These are phyloP conservation scores for Moniliophthora roreri DNA, from an alignment of 1,284 basidiomycete genomes.

Conservation along the genomic window DNA sequence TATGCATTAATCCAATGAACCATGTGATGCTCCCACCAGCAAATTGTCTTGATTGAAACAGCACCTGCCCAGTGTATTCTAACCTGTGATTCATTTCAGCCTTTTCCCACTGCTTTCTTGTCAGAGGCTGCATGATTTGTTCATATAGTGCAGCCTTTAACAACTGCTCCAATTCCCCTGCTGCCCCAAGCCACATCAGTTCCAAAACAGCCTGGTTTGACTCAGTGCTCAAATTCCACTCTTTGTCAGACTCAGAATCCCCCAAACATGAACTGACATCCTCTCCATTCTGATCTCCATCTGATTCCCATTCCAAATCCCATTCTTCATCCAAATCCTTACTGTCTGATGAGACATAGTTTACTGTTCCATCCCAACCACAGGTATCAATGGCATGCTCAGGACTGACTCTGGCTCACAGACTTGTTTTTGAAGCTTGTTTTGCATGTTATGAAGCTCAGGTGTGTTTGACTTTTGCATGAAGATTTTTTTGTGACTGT, in stretches of 20 bases:
- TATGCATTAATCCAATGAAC: slow-evolving; percentile 29
- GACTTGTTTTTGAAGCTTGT: neutral
- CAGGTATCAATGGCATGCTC: neutral
- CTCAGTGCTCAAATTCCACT: slow-evolving; percentile 2
- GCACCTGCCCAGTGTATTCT: slow-evolving; percentile 2
- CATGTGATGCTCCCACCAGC: slow-evolving; percentile 28
- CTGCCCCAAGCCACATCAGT: neutral
- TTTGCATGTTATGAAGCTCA: neutral
- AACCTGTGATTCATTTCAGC: slow-evolving; percentile 7
- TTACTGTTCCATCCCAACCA: slow-evolving; percentile 7
- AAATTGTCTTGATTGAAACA: slow-evolving; percentile 21
- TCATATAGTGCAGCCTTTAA: neutral
- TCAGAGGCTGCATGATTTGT: slow-evolving; percentile 3
- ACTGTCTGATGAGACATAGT: neutral
- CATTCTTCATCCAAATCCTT: neutral
- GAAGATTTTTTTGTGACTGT: neutral
- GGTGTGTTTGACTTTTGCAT: neutral
- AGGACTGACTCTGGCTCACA: neutral
- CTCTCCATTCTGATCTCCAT: neutral
- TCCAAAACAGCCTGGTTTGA: neutral
- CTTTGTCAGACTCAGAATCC: slow-evolving; percentile 6
- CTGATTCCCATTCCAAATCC: neutral
- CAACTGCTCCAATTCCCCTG: neutral
- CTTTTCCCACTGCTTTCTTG: slow-evolving; percentile 9
- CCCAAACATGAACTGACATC: too few relatives aligned